Conservation (phyloP, 441 rosid species). For the Populus hybrid region DNA sequence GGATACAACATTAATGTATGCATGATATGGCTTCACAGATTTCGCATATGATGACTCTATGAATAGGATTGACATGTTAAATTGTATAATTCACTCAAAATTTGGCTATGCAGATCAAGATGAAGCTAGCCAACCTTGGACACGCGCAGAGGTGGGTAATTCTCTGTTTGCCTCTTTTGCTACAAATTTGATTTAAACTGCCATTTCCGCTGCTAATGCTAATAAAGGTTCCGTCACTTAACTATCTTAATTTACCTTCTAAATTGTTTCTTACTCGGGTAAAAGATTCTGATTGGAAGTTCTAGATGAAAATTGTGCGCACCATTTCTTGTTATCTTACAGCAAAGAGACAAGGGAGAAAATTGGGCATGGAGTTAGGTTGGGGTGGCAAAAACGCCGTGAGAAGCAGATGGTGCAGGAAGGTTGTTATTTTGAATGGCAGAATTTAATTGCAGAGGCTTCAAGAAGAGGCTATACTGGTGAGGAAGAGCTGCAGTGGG, state of each 20-base stretch:
- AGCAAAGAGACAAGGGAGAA: constrained; percentile 75
- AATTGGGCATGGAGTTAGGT: constrained; percentile 68
- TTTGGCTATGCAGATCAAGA: constrained; percentile 59
- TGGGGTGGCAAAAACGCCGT: constrained; percentile 67
- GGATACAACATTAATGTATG: neutral
- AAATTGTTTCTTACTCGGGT: neutral
- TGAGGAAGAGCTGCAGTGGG: constrained; percentile 74
- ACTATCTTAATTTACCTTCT: neutral
- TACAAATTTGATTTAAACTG: constrained; percentile 5
- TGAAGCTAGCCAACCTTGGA: constrained; percentile 72
- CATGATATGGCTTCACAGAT: neutral
- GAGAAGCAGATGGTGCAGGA: constrained; percentile 58
- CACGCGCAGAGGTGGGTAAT: constrained; percentile 75
- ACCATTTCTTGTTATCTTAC: constrained; percentile 21
- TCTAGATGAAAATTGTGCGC: neutral
- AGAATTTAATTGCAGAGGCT: constrained; percentile 81
- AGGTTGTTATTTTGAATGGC: constrained; percentile 73
- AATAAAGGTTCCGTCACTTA: neutral
- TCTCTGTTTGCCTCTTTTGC: neutral
- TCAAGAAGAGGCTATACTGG: constrained; percentile 58
- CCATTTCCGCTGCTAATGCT: neutral
- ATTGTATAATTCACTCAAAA: constrained; percentile 15
- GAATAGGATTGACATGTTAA: neutral
- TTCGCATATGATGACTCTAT: neutral
- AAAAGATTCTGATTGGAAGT: neutral